These are phyloP conservation scores for Xerophyta viscosa DNA, from an alignment of 106 monocot species.

Conservation along the genomic window DNA sequence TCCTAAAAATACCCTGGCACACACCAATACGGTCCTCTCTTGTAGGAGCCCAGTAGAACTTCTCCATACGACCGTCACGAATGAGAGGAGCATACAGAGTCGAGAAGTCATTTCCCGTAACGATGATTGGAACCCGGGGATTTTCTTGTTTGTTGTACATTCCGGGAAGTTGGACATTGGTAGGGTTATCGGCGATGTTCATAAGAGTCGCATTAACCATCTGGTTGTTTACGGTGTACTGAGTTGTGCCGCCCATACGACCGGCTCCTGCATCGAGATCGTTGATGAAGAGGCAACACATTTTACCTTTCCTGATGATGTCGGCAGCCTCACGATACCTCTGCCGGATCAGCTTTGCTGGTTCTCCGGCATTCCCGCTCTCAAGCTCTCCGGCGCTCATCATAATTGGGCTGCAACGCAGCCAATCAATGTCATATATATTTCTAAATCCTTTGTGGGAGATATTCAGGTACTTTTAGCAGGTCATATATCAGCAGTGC, in stretches of 20 bases:
- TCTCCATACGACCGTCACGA: constrained; percentile 98
- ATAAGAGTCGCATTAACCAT: constrained; percentile 99
- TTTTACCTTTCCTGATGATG: constrained; percentile 88
- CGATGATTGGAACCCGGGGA: constrained; percentile 81
- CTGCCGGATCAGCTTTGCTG: constrained; percentile 88
- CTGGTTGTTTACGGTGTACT: constrained; percentile 99
- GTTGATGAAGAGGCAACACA: constrained; percentile 97
- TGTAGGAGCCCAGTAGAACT: constrained; percentile 99
- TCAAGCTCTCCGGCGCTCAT: constrained; percentile 99
- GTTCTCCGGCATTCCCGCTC: constrained; percentile 97
- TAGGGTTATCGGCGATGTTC: constrained; percentile 98
- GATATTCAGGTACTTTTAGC: too few species aligned
- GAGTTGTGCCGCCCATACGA: constrained; percentile 91
- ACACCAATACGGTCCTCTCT: constrained; percentile 84
- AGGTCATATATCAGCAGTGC: too few species aligned
- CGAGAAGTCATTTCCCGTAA: constrained; percentile 98
- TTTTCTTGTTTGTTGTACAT: constrained; percentile 99
- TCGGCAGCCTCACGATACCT: constrained; percentile 96
- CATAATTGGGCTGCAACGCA: constrained; percentile 75
- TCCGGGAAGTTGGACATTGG: constrained; percentile 93
- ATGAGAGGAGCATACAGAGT: constrained; percentile 95
- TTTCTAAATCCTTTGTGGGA: too few species aligned
- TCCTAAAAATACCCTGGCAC: constrained; percentile 78
- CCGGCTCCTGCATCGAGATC: constrained; percentile 98
- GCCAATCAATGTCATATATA: too few species aligned